Evolutionary conservation across 1,284 basidiomycete genomes (phyloP).

Genomic region (Puccinia triticina): DNA sequence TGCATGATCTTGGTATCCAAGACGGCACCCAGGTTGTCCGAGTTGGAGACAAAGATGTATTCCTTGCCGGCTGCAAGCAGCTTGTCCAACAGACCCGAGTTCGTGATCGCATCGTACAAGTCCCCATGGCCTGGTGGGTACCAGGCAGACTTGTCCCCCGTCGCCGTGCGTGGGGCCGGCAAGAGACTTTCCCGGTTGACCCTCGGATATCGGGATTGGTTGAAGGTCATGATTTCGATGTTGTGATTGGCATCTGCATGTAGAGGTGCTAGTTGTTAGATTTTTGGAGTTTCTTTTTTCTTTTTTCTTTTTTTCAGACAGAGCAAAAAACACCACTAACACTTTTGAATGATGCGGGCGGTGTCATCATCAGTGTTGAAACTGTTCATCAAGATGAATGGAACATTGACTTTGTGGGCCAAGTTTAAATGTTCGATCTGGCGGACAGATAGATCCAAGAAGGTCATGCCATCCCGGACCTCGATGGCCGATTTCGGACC

Average conservation of each 20-base stretch:
- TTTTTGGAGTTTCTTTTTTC: background rate
- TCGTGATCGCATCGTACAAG: slow-evolving; percentile 86
- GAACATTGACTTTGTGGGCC: slow-evolving; percentile 74
- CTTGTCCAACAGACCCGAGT: slow-evolving; percentile 95
- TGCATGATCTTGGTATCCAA: slow-evolving; percentile 83
- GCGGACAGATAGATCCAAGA: slow-evolving; percentile 93
- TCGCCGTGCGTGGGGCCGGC: slow-evolving; percentile 81
- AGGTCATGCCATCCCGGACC: slow-evolving; percentile 97
- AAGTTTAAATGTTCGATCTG: slow-evolving; percentile 85
- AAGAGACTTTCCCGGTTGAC: slow-evolving; percentile 93
- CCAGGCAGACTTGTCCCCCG: slow-evolving; percentile 94
- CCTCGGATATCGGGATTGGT: slow-evolving; percentile 97
- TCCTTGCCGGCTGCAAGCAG: slow-evolving; percentile 94
- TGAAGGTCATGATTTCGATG: slow-evolving; percentile 69
- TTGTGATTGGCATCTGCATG: slow-evolving; percentile 57
- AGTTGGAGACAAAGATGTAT: slow-evolving; percentile 99
- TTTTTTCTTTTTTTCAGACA: background rate
- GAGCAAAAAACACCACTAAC: background rate
- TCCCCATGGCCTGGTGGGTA: slow-evolving; percentile 99
- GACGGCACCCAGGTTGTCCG: slow-evolving; percentile 97
- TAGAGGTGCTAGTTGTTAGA: background rate
- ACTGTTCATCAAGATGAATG: slow-evolving; percentile 98
- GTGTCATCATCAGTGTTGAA: slow-evolving; percentile 85
- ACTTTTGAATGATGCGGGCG: slow-evolving; percentile 95
- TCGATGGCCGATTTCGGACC: slow-evolving; percentile 85